Percentiles rank a stretch among this genome's conserved stretches.
Evolutionary conservation across 805 yeast species (phyloP).

Genomic region (Wickerhamiella galacta): DNA sequence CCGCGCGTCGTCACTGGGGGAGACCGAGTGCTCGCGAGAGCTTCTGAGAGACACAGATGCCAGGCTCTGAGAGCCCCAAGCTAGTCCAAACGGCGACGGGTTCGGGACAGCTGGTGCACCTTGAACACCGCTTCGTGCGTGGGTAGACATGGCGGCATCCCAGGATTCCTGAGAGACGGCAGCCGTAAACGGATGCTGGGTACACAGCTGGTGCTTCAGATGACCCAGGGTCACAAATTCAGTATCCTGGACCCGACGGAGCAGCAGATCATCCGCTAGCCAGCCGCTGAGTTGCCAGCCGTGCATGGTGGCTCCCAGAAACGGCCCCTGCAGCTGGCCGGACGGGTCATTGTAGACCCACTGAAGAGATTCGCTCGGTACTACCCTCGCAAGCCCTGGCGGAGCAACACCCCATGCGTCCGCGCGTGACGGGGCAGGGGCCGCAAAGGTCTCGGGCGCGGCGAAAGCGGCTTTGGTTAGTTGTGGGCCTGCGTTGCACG

Average conservation of each 20-base stretch:
- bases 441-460: too few relatives aligned
- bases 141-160: slow-evolving; percentile 5
- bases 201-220: slow-evolving; percentile 33
- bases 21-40: too few relatives aligned
- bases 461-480: too few relatives aligned
- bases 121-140: too few relatives aligned
- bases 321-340: slow-evolving; percentile 69
- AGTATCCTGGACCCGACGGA: slow-evolving; percentile 43
- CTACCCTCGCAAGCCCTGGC: slow-evolving; percentile 3
- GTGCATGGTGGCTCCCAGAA: slow-evolving; percentile 57
- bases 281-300: slow-evolving; percentile 54
- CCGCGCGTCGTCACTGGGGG: too few relatives aligned
- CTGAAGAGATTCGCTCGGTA: slow-evolving; percentile 29
- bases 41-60: too few relatives aligned
- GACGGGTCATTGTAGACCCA: slow-evolving; percentile 65
- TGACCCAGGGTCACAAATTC: slow-evolving; percentile 35
- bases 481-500: too few relatives aligned
- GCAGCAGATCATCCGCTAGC: slow-evolving; percentile 34
- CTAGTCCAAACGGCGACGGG: too few relatives aligned
- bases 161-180: slow-evolving; percentile 8
- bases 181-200: slow-evolving; percentile 42
- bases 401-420: not conserved
- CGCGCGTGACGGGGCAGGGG: not conserved
- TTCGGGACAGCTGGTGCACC: not conserved
- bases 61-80: too few relatives aligned